phyloP scores from a whole-genome alignment of 2,329 filamentous ascomycete genomes.

The Diaporthe sp. region DNA sequence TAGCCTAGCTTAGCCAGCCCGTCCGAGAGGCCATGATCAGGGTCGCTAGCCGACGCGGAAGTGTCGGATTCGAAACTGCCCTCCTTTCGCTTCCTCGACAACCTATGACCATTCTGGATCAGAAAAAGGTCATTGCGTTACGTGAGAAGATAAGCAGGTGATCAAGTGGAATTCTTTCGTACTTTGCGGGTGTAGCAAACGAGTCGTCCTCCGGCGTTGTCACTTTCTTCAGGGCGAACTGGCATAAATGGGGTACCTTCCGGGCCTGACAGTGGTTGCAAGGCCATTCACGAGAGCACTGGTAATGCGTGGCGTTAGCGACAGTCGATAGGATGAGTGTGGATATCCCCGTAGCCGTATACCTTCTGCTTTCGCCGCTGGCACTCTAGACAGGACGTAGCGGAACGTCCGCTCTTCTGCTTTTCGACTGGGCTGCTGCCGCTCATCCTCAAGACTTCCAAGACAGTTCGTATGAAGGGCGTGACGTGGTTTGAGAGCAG shows the following conservation, averaged over 20 bases:
- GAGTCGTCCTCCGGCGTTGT: constrained; percentile 40
- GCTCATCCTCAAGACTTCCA: constrained; percentile 14
- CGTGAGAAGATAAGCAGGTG: background rate
- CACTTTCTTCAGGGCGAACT: constrained; percentile 55
- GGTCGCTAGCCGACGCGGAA: constrained; percentile 38
- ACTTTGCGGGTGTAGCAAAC: constrained; percentile 27
- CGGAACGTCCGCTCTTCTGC: constrained; percentile 38
- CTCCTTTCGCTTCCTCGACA: constrained; percentile 45
- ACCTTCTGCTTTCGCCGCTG: constrained; percentile 65
- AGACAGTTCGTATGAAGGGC: background rate
- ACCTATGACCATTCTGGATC: constrained; percentile 35
- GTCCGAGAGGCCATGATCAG: constrained; percentile 36
- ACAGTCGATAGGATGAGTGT: background rate
- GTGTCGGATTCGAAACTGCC: constrained; percentile 40
- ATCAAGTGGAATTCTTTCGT: background rate
- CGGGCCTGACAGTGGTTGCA: constrained; percentile 64
- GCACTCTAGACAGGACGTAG: constrained; percentile 59
- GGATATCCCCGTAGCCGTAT: constrained; percentile 25
- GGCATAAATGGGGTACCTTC: constrained; percentile 62
- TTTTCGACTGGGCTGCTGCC: constrained; percentile 36
- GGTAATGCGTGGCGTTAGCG: constrained; percentile 33
- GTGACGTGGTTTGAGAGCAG: background rate
- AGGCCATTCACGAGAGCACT: constrained; percentile 65
- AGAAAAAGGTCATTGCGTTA: background rate
- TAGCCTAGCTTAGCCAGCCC: constrained; percentile 41